Percentiles rank a stretch among this genome's conserved stretches.
These are phyloP conservation scores for Quercus ilex DNA, from an alignment of 306 rosid genomes.

Conservation along the genomic window DNA sequence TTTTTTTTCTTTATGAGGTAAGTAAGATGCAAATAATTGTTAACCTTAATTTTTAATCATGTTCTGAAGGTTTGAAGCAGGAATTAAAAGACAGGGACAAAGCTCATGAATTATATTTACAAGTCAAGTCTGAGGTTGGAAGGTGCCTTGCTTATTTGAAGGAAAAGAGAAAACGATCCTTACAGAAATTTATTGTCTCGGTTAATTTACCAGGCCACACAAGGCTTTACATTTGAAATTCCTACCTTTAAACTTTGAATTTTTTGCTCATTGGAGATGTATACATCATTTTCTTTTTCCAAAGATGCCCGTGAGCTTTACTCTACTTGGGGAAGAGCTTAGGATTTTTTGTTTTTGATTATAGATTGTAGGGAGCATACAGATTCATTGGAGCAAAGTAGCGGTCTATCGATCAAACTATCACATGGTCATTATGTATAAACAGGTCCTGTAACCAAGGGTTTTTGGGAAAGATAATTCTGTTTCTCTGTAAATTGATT, in stretches of 20 bases:
- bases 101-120: constrained; percentile 34
- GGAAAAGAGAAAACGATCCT: constrained; percentile 63
- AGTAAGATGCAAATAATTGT: too few species aligned
- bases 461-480: too few species aligned
- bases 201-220: constrained; percentile 50
- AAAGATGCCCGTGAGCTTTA: not conserved
- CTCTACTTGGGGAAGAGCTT: not conserved
- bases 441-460: not conserved
- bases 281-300: not conserved
- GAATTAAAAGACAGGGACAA: too few species aligned
- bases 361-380: not conserved
- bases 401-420: not conserved
- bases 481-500: not conserved
- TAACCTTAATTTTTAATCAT: too few species aligned
- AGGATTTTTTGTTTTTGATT: not conserved
- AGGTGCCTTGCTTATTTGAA: constrained; percentile 59
- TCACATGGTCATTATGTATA: not conserved
- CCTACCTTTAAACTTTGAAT: constrained; percentile 74
- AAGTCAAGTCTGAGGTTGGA: constrained; percentile 72
- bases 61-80: too few species aligned
- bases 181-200: constrained; percentile 63
- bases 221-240: constrained; percentile 53
- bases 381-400: not conserved
- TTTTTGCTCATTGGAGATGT: not conserved
- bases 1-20: too few species aligned